These are phyloP conservation scores for Heliamphora pulchella DNA, from an alignment of 179 eudicot species.

Conservation along the genomic window DNA sequence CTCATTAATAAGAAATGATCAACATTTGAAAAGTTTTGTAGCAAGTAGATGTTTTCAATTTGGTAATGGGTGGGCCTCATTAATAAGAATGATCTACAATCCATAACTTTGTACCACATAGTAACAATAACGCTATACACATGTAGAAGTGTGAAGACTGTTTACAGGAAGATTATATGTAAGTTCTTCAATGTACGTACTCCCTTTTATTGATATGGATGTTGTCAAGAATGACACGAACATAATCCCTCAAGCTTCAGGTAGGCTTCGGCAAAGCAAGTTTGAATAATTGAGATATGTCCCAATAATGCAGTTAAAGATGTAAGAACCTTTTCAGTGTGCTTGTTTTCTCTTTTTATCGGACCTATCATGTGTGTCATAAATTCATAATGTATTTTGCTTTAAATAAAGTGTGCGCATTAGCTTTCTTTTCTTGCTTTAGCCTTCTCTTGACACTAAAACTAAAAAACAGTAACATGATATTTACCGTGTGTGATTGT, in stretches of 20 bases:
- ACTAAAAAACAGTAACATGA: not conserved
- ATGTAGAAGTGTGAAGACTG: not conserved
- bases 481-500: not conserved
- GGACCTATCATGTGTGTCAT: too few species aligned
- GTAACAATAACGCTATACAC: not conserved
- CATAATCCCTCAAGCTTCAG: not conserved
- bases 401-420: too few species aligned
- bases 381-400: too few species aligned
- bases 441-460: not conserved
- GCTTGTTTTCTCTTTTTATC: too few species aligned
- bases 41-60: too few species aligned
- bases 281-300: not conserved
- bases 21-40: not conserved
- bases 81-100: too few species aligned
- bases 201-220: too few species aligned
- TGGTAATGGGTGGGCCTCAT: too few species aligned
- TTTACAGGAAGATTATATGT: not conserved
- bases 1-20: not conserved
- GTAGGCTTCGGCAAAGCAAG: not conserved
- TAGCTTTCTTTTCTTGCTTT: not conserved
- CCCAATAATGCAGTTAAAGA: not conserved
- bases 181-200: too few species aligned
- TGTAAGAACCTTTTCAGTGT: not conserved
- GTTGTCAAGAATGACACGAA: not conserved
- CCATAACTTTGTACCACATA: too few species aligned